Evolutionary conservation across 805 yeast species (phyloP), one percentile per base, ranked within the genome.

Genomic region (Starmerella stellata): DNA sequence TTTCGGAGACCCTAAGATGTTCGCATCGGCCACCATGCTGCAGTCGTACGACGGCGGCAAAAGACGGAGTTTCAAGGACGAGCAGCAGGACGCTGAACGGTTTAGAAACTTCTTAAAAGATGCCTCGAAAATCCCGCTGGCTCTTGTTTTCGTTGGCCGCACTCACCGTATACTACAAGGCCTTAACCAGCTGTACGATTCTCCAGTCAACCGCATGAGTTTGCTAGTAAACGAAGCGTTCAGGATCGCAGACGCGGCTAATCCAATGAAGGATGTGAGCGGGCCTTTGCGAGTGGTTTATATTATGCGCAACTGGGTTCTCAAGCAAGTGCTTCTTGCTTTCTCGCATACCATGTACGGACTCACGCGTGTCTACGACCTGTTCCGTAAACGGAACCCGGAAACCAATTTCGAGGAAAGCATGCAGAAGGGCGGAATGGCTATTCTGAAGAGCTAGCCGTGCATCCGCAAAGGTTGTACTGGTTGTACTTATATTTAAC

Each of bases 91-190:
- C 44, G 61, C 64, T 17, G 64, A 66, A n/a, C 59, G 67, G 42
- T 63, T 79, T 55, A 61, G 62, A 42, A 59, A 61, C 37, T 73
- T 78, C 45, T 61, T 78, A 40, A 56, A 69, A 40, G 81, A 77
- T 52, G 65, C 75, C 5, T 68, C 69, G 35, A 68, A 69, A 54
- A 72, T 79, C 51, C 92, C 92, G 2, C 56, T 73, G 43, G 73
- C 72, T 34, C 54, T 78, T 38, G 62, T 75, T 16, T 78, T 78
- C 48, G 57, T 79, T 5, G 71, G 77, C 39, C 60, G 87, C 49
- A 65, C 79, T 9, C 75, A 77, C 77, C 61, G 85, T 43, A 77
- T 78, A 62, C 66, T 79, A 37, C 87, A 78, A 52, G 74, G 73
- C 19, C 56, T 75, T 45, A 78, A 79, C 53, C 72, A 70, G 46